Base-by-base conservation (phyloP, 78 protist genomes). In the Diacronema lutheri region DNA sequence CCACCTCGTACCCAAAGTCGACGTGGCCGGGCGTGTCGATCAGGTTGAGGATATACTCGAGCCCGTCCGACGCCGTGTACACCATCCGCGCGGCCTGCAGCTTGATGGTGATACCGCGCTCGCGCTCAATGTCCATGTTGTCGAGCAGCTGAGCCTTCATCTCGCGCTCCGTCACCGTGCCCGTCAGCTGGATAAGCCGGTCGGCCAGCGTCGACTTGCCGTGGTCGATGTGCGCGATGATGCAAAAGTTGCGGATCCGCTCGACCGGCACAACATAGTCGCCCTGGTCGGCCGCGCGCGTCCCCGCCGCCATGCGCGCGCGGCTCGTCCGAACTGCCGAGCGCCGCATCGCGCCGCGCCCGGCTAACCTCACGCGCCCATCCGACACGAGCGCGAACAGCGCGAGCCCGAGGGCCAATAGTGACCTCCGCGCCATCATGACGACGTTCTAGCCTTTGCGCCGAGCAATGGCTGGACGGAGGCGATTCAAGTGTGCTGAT, bases 1-100 rank as follows among this genome's bases (percentile, higher is more conserved):
- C 33, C 23, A 71, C 88, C 79, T 88, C 91, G 84, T 88, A 88
- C n/a, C 86, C 29, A 19, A 88, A 88, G 66, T 88, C 91, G 58
- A 88, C 91, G 77, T 88, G 91, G 6, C 91, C 91, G 20, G 91
- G 91, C 33, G 91, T 88, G 84, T 88, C 91, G 44, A 88, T 88
- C 21, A 88, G 88, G 57, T 88, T 88, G 33, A 88, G 88, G n/a
- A 78, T 61, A 25, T 83, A 88, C 62, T 37, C 13, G 55, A 74
- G 1, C 13, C 68, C 77, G 38, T 79, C 57, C 46, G 4, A 4
- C 26, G 33, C 69, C n/a, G 21, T 20, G 64, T 87, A 76, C 82
- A 50, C 25, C 91, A 88, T 88, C 10, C 85, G 40, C 33, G 85
- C 86, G 41, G 82, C 79, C 85, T 81, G 88, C 40, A 77, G 82